phyloP scores from a whole-genome alignment of 2,329 filamentous ascomycete species.

The Ophiostoma populinum region DNA sequence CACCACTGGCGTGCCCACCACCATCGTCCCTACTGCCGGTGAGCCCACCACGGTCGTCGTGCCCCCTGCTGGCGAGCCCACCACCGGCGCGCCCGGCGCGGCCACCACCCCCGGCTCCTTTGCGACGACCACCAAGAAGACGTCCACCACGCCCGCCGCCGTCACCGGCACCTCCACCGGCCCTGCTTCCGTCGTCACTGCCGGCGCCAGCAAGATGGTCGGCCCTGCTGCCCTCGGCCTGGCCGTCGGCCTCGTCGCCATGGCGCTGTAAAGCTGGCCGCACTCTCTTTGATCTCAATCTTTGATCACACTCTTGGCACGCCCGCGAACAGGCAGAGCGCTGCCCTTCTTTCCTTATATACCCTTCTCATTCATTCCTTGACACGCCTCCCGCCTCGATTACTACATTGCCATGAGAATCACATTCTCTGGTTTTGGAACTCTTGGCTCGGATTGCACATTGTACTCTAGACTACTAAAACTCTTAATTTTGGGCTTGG shows the following conservation, averaged over 20 bases:
- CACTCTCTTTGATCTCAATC: neutral
- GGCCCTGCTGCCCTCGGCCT: slow-evolving; percentile 10
- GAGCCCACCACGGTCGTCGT: neutral
- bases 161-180: neutral
- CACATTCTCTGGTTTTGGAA: no score
- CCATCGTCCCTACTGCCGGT: neutral
- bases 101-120: no score
- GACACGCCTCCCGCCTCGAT: no score
- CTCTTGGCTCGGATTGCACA: no score
- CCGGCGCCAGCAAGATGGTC: slow-evolving; percentile 9
- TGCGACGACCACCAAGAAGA: no score
- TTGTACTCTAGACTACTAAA: no score
- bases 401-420: no score
- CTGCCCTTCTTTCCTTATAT: slow-evolving; percentile 2
- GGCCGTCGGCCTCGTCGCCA: slow-evolving; percentile 9
- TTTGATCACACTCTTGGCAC: neutral
- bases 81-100: no score
- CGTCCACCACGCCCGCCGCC: neutral
- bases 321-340: neutral
- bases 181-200: slow-evolving; percentile 1
- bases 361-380: slow-evolving; percentile 9
- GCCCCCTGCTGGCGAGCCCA: neutral
- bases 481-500: no score
- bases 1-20: neutral
- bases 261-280: slow-evolving; percentile 11